Evolutionary conservation across 1,284 basidiomycete species (phyloP), one percentile per base, ranked within the genome.

Genomic region (Porodaedalea pini): DNA sequence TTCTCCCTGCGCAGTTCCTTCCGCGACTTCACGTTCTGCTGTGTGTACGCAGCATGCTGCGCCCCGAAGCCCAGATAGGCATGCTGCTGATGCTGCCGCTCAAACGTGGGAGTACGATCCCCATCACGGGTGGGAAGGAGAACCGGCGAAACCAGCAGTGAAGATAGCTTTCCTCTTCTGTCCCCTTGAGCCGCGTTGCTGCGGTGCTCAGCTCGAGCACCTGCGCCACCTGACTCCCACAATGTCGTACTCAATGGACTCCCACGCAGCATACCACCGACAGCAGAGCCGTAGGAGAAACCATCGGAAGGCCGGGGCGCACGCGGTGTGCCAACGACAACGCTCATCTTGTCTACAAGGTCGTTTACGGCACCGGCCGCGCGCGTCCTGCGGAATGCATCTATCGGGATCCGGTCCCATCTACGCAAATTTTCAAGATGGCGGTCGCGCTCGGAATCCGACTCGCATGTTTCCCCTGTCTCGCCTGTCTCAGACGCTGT

Each of bases 331-430:
- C 31, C 45, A 21, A 49, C 47, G 62, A 25, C 68, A 64, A 44
- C 72, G 64, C 19, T 73, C 76, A 40, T 52, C 36, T 71, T 71
- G 40, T 73, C 74, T 7, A 70, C 67, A 17, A 62, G 68, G 56
- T 77, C 75, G 41, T 65, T 67, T 34, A 72, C 63, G 40, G 68
- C 64, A 25, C 70, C 70, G 7, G 68, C 72, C 63, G 81, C 82
- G 43, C 82, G 77, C 5, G 82, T 84, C 53, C 85, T 80, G 23
- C 86, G 80, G 75, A 90, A 90, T 13, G 87, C 83, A 54, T 79
- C 78, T 57, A 89, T 83, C 7, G 88, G 85, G 51, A 90, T 82
- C 54, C 80, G 75, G 61, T 90, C 88, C 88, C 88, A 91, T 2
- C 88, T 76, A 54, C 71, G 80, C 23, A 88, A 72, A 57, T 66